Conservation (phyloP, 331 rosid genomes). For the Pyrus hybrid region DNA sequence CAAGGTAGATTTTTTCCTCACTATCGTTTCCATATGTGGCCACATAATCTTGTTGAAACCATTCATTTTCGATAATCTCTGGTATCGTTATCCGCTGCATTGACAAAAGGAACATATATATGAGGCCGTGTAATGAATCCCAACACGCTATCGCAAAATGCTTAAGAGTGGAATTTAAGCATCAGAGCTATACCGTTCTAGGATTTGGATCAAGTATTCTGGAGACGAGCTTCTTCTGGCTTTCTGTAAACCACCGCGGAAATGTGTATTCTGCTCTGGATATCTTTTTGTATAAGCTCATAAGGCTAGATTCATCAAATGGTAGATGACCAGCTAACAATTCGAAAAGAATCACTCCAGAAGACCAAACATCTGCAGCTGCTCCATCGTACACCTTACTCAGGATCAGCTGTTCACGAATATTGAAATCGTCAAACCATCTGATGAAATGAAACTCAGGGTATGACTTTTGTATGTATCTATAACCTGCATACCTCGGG, state of each 20-base stretch:
- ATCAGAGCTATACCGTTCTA: conserved; percentile 30
- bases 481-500: conserved; percentile 53
- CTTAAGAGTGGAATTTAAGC: background rate
- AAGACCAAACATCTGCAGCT: conserved; percentile 84
- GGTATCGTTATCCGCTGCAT: conserved; percentile 52
- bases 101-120: background rate
- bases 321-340: conserved; percentile 68
- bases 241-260: conserved; percentile 58
- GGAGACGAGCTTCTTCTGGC: conserved; percentile 52
- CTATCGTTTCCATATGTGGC: conserved; percentile 34
- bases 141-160: background rate
- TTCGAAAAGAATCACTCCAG: conserved; percentile 79
- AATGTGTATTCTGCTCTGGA: conserved; percentile 46
- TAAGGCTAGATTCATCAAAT: conserved; percentile 57
- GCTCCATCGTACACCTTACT: conserved; percentile 66
- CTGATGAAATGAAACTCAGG: background rate
- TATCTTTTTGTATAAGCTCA: conserved; percentile 55
- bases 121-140: background rate
- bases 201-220: conserved; percentile 51
- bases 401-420: conserved; percentile 37
- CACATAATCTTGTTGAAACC: conserved; percentile 64
- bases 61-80: conserved; percentile 49
- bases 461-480: background rate
- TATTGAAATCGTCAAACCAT: background rate
- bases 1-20: conserved; percentile 28